Evolutionary conservation across 2,329 filamentous ascomycete genomes (phyloP), one percentile per base, ranked within the genome.

Genomic region (Penicillium sp.): DNA sequence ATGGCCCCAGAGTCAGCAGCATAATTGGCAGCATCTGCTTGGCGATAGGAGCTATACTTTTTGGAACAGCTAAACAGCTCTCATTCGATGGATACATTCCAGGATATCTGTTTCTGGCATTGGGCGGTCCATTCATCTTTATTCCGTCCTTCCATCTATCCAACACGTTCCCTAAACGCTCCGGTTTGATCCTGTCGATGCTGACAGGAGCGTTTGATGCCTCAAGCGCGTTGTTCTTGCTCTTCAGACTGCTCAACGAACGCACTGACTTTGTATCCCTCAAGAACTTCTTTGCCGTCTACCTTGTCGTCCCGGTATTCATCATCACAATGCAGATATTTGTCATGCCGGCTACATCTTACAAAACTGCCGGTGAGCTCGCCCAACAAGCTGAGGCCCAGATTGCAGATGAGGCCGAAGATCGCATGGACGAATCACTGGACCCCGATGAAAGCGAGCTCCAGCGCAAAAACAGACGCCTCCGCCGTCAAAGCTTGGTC

Each of bases 341-440:
- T 39, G 65, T 93, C 60, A 87, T 95, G 80, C 90, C 90, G 0
- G 77, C 76, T 14, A 84, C 87, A 59, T 91, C 88, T 1, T 94
- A 94, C 78, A 92, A 94, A 73, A 93, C 89, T 0, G 84, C 92
- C 1, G 89, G 90, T 43, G 91, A 97, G 72, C 81, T 96, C 38
- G 86, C 94, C 5, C 83, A 86, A 53, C 83, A 90, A 67, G 87
- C 85, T 14, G 88, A 91, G 61, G 74, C 76, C 14, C 73, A 69
- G 45, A 73, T 71, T 24, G 73, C 70, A 11, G 83, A 83, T 7
- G 85, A 88, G 63, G 78, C 80, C 18, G 62, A 79, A 1, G 82
- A 86, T 54, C 77, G 76, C 9, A 81, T 82, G 0, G 84, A 87
- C 51, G 75, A 82, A 11, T 79, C 81, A 0, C 77, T 83, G 2